Conservation (phyloP, 768 basidiomycete genomes). For the Tricholomella constricta region DNA sequence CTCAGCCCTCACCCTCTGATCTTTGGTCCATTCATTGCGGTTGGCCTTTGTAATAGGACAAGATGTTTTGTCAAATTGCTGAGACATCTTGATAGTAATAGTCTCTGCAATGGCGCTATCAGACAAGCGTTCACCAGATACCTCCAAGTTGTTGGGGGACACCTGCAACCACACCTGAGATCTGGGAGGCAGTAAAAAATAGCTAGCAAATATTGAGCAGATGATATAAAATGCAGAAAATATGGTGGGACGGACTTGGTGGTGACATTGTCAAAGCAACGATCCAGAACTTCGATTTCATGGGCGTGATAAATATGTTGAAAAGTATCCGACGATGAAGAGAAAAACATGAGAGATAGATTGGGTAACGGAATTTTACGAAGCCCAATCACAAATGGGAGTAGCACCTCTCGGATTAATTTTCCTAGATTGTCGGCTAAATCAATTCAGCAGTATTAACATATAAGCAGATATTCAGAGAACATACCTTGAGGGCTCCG, state of each 20-base stretch:
- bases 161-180: background rate
- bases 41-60: background rate
- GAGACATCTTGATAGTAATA: background rate
- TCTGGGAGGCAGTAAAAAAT: background rate
- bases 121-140: too few species aligned
- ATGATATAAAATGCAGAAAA: too few species aligned
- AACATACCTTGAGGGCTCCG: background rate
- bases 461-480: too few species aligned
- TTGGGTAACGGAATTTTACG: too few species aligned
- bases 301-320: too few species aligned
- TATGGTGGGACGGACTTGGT: background rate
- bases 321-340: too few species aligned
- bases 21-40: background rate
- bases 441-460: too few species aligned
- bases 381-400: background rate
- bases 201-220: background rate
- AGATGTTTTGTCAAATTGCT: background rate
- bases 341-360: too few species aligned
- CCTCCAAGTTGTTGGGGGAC: too few species aligned
- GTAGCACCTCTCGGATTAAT: background rate
- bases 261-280: background rate
- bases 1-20: background rate
- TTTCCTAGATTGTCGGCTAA: background rate
- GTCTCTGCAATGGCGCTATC: background rate
- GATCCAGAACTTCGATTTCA: background rate